A percentile compares a stretch with the other conserved stretches of the same genome.
Evolutionary conservation across 2,329 filamentous ascomycete genomes (phyloP).

Genomic region (Ophiostoma ips): DNA sequence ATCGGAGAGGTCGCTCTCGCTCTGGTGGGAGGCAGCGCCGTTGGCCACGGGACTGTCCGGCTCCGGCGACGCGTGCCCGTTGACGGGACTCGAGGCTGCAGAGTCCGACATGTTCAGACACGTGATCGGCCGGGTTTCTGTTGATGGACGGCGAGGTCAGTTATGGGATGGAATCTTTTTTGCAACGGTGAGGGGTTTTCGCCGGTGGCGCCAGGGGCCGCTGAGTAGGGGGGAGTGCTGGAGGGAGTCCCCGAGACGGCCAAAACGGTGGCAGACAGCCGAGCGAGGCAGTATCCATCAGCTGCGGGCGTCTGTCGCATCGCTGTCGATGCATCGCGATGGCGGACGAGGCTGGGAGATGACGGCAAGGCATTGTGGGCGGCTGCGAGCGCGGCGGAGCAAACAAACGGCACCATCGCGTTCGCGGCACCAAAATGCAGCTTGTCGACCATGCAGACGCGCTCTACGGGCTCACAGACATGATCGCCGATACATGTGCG

Average conservation of each 20-base stretch:
- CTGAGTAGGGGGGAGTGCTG: background rate
- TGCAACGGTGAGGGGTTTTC: constrained; percentile 18
- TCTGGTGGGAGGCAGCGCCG: constrained; percentile 32
- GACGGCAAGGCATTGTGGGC: constrained; percentile 12
- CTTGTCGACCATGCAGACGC: background rate
- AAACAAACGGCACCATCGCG: background rate
- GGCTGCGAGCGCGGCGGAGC: background rate
- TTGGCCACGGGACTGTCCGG: constrained; percentile 30
- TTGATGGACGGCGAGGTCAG: constrained; percentile 36
- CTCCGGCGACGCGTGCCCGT: constrained; percentile 49
- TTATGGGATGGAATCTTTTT: constrained; percentile 13
- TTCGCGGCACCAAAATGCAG: background rate
- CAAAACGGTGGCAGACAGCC: background rate
- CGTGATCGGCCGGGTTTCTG: constrained; percentile 47
- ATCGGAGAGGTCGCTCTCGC: constrained; percentile 68
- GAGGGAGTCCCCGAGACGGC: background rate
- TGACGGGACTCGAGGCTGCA: constrained; percentile 46
- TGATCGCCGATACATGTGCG: constrained; percentile 2
- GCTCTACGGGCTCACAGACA: background rate
- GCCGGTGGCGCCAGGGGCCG: background rate
- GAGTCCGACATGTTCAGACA: constrained; percentile 50
- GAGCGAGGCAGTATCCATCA: background rate
- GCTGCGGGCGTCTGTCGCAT: constrained; percentile 12
- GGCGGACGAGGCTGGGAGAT: constrained; percentile 13
- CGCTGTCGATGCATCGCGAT: constrained; percentile 7